phyloP scores from a whole-genome alignment of 1,284 basidiomycete genomes.

The Tausonia pullulans region DNA sequence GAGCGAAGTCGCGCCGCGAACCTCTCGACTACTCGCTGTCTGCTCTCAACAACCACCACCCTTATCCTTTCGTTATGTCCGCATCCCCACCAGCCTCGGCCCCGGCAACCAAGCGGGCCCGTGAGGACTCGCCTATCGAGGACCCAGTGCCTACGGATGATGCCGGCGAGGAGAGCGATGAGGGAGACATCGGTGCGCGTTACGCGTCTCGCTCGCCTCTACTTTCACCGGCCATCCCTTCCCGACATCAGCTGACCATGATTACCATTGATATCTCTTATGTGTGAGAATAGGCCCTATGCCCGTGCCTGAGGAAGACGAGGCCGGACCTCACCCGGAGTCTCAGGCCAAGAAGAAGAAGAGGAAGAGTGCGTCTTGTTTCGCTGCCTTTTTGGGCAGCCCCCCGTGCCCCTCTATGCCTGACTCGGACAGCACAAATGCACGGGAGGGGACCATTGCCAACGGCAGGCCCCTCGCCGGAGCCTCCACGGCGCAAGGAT shows the following conservation, averaged over 20 bases:
- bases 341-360: conserved; percentile 26
- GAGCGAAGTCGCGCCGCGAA: not conserved
- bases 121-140: not conserved
- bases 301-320: conserved; percentile 14
- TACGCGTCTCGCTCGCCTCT: not conserved
- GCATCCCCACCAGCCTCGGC: not conserved
- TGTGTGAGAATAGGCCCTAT: conserved; percentile 4
- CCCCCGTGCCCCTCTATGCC: not conserved
- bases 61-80: not conserved
- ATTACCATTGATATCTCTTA: not conserved
- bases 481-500: too few species aligned
- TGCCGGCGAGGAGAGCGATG: conserved; percentile 1
- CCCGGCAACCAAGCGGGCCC: not conserved
- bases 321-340: conserved; percentile 9
- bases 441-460: not conserved
- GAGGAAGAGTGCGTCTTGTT: conserved; percentile 26
- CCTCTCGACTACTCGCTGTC: not conserved
- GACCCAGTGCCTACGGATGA: not conserved
- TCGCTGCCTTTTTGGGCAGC: not conserved
- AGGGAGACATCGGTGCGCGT: conserved; percentile 9
- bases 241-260: not conserved
- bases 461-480: too few species aligned
- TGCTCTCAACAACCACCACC: not conserved
- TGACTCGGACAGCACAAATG: not conserved
- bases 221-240: not conserved